Base-by-base conservation (phyloP, 306 rosid species). In the Elaeagnus macrophylla region DNA sequence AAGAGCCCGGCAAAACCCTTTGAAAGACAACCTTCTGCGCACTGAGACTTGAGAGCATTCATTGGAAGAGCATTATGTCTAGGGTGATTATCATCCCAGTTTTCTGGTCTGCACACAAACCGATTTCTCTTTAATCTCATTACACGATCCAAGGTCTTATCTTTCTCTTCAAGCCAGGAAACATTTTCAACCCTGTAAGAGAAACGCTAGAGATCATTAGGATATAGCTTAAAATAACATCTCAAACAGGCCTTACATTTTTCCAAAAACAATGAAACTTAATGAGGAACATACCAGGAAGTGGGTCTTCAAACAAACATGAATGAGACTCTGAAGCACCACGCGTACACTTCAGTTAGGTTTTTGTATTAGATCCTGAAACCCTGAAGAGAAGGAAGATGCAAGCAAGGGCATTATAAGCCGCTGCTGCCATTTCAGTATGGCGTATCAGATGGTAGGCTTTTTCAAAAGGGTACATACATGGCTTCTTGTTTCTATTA, bases 1-100 rank as follows among this genome's bases (percentile, higher is more conserved):
- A 93, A 80, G 61, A 93, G 76, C 56, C 94, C 88, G 6, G 95
- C 99, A 66, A 88, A 75, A 35, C 99, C 96, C 81, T 93, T 72
- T 15, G 87, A 79, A 35, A 93, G 67, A 63, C 81, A 83, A 45
- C 95, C 88, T 81, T 93, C 89, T 14, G 96, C 81, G 75, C 99
- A 88, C 9, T 76, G 81, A 57, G 96, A 73, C 61, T 75, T 77
- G 3, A 94, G 70, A 64, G 91, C 80, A 60, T 25, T 25, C 32
- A 25, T 2, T 25, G 32, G 32, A 25, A 25, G 32, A 25, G 3
- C 32, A 25, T 56, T 80, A 35, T 82, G 81, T 63, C 75, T 80
- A 32, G 70, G 50, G 12, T 39, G 47, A 66, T 25, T 67, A 36
- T 57, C 59, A 66, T 75, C 85, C 60, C 42, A 42, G 65, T 75